Base-by-base conservation (phyloP, 192 early-diverging fungal genomes). In the Backusella sp. region DNA sequence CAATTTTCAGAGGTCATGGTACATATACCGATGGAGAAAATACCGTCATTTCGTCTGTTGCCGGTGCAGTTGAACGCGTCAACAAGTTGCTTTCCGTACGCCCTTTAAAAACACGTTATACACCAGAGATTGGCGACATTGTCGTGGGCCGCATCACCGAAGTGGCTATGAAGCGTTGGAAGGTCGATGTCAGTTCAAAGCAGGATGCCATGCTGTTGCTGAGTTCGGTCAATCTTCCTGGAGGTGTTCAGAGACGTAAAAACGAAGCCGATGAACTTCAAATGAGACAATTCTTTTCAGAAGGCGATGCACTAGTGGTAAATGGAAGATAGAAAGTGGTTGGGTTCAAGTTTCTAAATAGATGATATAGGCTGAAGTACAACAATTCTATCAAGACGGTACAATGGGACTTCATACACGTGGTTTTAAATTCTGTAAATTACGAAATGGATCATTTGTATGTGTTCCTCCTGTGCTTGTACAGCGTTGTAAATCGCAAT, bases 41-140 rank as follows among this genome's bases (percentile, higher is more conserved):
- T 12, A 85, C 85, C 11, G 89, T 98, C 17, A 88, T 94, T 44
- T 93, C 95, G 11, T 94, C 95, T 35, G 91, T 98, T 36, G 93
- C 95, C 1, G 98, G 98, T 62, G 90, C 91, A 1, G 92, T 98
- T 6, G 95, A 98, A 73, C 90, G 94, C 56, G 96, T 98, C 77
- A 98, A 98, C 89, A 98, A 97, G 84, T 88, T 99, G 39, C 89
- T 99, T 41, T 94, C 95, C 0, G 96, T 99, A 35, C 86, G 88
- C 39, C 91, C 97, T 26, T 84, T 98, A 59, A 92, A 96, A 67
- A 87, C 94, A 77, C 87, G 97, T 87, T 98, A 96, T 77, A 88
- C 87, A 26, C 96, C 95, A 53, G 96, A 98, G 79, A 95, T 98
- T 76, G 98, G 98, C 53, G 97, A 99, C 82, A 94, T 99, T 46